Percentiles rank a stretch among this genome's conserved stretches.
These are phyloP conservation scores for Eucalyptus melliodora DNA, from an alignment of 345 rosid species.

Conservation along the genomic window DNA sequence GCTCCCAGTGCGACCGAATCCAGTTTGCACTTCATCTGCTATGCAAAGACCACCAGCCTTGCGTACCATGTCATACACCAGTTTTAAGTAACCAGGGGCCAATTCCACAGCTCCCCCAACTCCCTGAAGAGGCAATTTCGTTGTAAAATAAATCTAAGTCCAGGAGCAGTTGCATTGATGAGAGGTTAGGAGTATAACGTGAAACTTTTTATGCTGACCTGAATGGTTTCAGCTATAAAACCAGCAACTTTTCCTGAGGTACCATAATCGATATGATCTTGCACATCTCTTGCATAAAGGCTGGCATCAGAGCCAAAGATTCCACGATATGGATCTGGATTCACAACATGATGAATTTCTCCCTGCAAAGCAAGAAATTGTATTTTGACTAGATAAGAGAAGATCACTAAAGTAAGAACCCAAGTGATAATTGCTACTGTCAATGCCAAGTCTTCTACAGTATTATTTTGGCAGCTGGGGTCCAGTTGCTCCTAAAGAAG, in stretches of 20 bases:
- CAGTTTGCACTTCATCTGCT: conserved; percentile 96
- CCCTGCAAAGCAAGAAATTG: conserved; percentile 31
- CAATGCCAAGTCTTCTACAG: neutral
- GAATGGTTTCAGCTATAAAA: conserved; percentile 87
- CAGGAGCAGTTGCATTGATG: neutral
- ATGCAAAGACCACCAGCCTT: conserved; percentile 90
- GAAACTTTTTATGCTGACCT: conserved; percentile 26
- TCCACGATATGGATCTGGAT: conserved; percentile 91
- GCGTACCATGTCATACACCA: conserved; percentile 67
- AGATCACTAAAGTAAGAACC: neutral
- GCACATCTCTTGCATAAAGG: conserved; percentile 73
- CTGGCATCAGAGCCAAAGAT: conserved; percentile 73
- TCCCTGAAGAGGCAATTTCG: conserved; percentile 26
- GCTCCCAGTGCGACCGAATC: conserved; percentile 91
- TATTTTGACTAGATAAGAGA: neutral
- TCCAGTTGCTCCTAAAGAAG: neutral
- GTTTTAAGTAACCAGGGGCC: conserved; percentile 85
- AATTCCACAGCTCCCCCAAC: conserved; percentile 95
- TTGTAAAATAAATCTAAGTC: neutral
- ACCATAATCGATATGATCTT: conserved; percentile 89
- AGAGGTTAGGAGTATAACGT: neutral
- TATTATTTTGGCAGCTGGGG: neutral
- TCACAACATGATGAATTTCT: conserved; percentile 81
- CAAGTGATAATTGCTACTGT: neutral
- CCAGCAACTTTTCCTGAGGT: conserved; percentile 90